These are phyloP conservation scores for Sindora glabra DNA, from an alignment of 306 rosid genomes.

Conservation along the genomic window DNA sequence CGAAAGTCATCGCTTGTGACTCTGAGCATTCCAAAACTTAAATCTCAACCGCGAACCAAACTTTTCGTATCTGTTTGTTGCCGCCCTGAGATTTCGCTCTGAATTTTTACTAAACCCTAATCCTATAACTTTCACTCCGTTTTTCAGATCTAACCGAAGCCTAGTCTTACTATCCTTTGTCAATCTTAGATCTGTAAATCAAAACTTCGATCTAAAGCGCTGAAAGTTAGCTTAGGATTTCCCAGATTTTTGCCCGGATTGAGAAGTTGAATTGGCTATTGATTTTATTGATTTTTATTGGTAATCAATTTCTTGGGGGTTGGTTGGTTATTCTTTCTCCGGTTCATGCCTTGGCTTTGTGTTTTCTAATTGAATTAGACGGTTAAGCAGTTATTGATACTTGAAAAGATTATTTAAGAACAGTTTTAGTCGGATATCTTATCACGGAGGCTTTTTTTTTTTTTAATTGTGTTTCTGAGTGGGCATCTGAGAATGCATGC, in stretches of 20 bases:
- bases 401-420: no score
- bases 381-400: constrained; percentile 14
- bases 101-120: constrained; percentile 58
- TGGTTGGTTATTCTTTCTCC: background rate
- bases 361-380: constrained; percentile 2
- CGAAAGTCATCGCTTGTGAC: constrained; percentile 27
- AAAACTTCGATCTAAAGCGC: constrained; percentile 15
- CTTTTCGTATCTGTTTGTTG: constrained; percentile 51
- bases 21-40: constrained; percentile 37
- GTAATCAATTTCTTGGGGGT: no score
- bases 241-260: background rate
- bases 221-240: background rate
- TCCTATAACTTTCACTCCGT: constrained; percentile 13
- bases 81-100: constrained; percentile 41
- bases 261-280: constrained; percentile 5
- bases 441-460: no score
- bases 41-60: constrained; percentile 73
- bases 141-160: constrained; percentile 10
- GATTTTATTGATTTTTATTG: background rate
- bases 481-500: background rate
- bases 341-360: background rate
- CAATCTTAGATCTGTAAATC: constrained; percentile 49
- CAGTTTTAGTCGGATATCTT: no score
- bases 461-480: constrained; percentile 1
- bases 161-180: background rate